These are phyloP conservation scores for Kitagawia praeruptora DNA, from an alignment of 129 eudicot species.

Conservation along the genomic window DNA sequence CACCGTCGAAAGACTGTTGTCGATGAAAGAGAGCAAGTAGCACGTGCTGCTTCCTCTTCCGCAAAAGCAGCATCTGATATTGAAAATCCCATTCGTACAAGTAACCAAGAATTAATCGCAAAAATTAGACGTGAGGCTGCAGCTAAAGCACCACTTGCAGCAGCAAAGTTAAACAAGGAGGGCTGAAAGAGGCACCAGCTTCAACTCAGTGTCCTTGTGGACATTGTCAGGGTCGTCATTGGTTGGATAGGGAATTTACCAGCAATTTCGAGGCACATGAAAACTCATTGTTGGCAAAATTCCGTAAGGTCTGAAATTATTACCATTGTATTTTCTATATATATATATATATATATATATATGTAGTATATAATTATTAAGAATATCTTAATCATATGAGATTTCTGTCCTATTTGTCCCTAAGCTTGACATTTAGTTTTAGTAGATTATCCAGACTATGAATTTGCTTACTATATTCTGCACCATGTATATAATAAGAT, in stretches of 20 bases:
- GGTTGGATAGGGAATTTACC: not conserved
- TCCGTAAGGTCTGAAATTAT: constrained; percentile 41
- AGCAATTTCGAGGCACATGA: constrained; percentile 54
- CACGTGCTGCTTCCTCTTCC: constrained; percentile 36
- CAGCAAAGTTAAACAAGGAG: constrained; percentile 18
- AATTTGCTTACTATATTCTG: not conserved
- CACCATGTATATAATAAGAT: not conserved
- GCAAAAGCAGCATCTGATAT: constrained; percentile 35
- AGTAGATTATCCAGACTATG: not conserved
- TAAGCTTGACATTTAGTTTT: not conserved
- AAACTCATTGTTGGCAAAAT: constrained; percentile 56
- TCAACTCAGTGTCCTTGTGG: constrained; percentile 4
- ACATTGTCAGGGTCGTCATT: not conserved
- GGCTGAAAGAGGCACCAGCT: constrained; percentile 2
- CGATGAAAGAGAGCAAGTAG: constrained; percentile 67
- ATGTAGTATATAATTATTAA: too few relatives aligned
- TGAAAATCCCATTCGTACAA: constrained; percentile 53
- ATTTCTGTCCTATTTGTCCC: not conserved
- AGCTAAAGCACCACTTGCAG: constrained; percentile 20
- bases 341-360: too few relatives aligned
- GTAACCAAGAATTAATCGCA: constrained; percentile 54
- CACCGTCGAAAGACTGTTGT: constrained; percentile 54
- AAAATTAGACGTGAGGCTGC: constrained; percentile 40
- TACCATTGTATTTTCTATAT: not conserved
- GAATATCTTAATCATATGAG: not conserved